A percentile compares a stretch with the other conserved stretches of the same genome.
Conservation (phyloP, 2,329 filamentous ascomycete species). For the Achaetomium macrosporum region DNA sequence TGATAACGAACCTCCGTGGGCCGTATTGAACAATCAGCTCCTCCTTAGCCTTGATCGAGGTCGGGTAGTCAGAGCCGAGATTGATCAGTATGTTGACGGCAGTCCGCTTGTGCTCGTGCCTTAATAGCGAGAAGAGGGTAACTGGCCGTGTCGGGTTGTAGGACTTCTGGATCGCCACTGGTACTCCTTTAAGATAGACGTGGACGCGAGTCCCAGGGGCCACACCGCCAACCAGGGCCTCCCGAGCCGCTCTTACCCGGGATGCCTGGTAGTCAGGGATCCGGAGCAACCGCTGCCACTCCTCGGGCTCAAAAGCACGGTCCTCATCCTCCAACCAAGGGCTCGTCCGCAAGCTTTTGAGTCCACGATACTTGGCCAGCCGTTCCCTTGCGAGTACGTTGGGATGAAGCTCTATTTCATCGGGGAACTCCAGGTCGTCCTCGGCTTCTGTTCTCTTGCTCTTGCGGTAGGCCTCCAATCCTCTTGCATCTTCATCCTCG, state of each 20-base stretch:
- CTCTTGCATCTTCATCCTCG: constrained; percentile 70
- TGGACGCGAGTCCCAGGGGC: constrained; percentile 76
- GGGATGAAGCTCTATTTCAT: constrained; percentile 92
- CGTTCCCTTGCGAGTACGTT: constrained; percentile 81
- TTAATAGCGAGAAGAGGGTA: constrained; percentile 76
- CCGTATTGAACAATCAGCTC: constrained; percentile 89
- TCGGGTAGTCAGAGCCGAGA: constrained; percentile 68
- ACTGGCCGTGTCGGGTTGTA: constrained; percentile 55
- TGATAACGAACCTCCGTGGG: constrained; percentile 77
- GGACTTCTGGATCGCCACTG: constrained; percentile 38
- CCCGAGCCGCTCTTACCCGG: constrained; percentile 67
- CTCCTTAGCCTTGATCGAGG: constrained; percentile 83
- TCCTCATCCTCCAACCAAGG: constrained; percentile 88
- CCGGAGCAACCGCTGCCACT: constrained; percentile 80
- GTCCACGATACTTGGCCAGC: constrained; percentile 76
- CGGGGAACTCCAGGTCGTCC: constrained; percentile 92
- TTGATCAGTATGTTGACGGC: constrained; percentile 86
- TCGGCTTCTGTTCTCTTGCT: constrained; percentile 74
- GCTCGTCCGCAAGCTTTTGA: constrained; percentile 86
- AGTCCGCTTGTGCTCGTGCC: constrained; percentile 92
- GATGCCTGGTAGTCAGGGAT: constrained; percentile 86
- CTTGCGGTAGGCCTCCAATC: constrained; percentile 75
- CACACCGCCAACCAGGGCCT: constrained; percentile 85
- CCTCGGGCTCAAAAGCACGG: constrained; percentile 75
- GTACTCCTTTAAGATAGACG: constrained; percentile 60